Base-by-base conservation (phyloP, 257 asterid genomes). In the Anisodus tanguticus region DNA sequence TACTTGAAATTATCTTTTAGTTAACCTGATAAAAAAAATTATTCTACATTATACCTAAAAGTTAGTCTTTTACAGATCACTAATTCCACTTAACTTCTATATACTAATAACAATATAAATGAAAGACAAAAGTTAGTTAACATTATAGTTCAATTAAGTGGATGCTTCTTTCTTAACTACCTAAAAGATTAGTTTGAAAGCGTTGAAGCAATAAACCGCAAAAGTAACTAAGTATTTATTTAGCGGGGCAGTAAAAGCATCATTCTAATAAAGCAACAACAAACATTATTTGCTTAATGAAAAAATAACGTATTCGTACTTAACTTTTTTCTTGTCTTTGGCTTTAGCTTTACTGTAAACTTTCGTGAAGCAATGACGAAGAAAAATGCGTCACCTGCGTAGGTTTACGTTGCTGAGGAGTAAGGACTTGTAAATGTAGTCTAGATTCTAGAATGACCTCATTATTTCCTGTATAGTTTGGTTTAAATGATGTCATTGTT, bases 161-260 rank as follows among this genome's bases (percentile, higher is more conserved):
- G 76, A 15, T 68, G 51, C 51, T 16, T 68, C 77, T 68, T 39
- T 4, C 4, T 39, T 11, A 54, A 41, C 57, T 39, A 16, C 22
- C 6, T 16, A n/a, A 47, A 15, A 53, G 17, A 53, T 45, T 31
- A 31, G 82, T 8, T 13, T 79, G 31, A 19, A 81, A 43, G 45
- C 55, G 71, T 41, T 17, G 83, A 81, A 59, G 84, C 58, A 66
- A 81, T 10, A 8, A 43, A 45, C 1, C 16, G 1, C 12, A 41
- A 63, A 45, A n/a, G 84, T 76, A 81, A 81, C 16, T 2, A 10
- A 45, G 39, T 17, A 68, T 15, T 81, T 10, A 63, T 81, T 2
- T 59, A 19, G 60, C 74, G 69, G 41, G 84, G 45, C 45, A 66
- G 84, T 9, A 5, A 7, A 76, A 51, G 81, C 63, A 76, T 74